These are phyloP conservation scores for Trypanosoma scelopori DNA, from an alignment of 208 protist species.

Conservation along the genomic window DNA sequence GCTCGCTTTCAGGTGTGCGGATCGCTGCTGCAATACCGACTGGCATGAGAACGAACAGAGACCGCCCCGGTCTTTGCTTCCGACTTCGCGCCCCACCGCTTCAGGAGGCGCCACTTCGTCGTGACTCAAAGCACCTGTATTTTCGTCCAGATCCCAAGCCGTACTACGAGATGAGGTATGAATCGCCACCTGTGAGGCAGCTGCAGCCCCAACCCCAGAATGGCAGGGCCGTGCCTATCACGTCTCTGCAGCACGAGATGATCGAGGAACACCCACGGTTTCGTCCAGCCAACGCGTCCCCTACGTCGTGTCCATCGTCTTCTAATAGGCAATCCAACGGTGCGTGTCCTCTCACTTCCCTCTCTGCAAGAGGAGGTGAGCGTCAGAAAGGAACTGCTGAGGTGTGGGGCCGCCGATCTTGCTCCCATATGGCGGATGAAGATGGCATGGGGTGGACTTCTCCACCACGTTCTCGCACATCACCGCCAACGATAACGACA, in stretches of 20 bases:
- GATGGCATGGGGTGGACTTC: constrained; percentile 7
- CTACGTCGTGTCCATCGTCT: background rate
- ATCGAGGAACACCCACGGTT: background rate
- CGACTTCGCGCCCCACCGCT: constrained; percentile 12
- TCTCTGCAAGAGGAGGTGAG: too few species aligned
- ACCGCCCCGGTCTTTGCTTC: constrained; percentile 9
- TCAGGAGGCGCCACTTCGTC: background rate
- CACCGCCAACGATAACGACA: background rate
- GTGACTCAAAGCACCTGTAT: constrained; percentile 5
- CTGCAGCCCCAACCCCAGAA: too few species aligned
- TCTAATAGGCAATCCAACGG: background rate
- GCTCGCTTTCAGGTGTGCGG: background rate
- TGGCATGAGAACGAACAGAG: background rate
- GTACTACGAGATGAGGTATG: background rate
- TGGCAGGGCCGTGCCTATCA: background rate
- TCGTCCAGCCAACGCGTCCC: background rate
- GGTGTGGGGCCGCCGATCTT: too few species aligned
- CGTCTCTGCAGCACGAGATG: background rate
- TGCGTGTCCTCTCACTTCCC: background rate
- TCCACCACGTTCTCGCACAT: background rate
- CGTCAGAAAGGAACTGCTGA: too few species aligned
- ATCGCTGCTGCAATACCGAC: background rate
- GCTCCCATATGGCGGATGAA: too few species aligned
- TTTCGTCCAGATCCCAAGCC: background rate
- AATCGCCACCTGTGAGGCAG: background rate